Percentiles rank a stretch among this genome's conserved stretches.
Conservation (phyloP, 2,329 filamentous ascomycete genomes). For the Colletotrichum tropicicola region DNA sequence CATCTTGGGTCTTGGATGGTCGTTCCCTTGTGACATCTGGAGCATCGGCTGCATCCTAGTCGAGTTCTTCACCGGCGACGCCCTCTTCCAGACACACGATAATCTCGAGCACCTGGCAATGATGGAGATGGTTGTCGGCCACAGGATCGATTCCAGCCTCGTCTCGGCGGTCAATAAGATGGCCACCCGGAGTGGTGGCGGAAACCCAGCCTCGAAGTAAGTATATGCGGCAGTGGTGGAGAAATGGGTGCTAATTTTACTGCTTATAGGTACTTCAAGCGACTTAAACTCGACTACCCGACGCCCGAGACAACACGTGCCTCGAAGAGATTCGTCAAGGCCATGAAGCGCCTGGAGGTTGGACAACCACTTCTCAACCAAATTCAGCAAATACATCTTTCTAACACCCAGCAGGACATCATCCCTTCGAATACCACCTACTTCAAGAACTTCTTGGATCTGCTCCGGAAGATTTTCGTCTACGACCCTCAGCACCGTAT, state of each 20-base stretch:
- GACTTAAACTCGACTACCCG: conserved; percentile 72
- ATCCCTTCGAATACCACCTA: conserved; percentile 69
- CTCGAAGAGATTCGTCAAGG: conserved; percentile 73
- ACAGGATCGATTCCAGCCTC: conserved; percentile 66
- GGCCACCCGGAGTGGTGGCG: conserved; percentile 62
- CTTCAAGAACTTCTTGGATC: conserved; percentile 69
- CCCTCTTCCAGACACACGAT: conserved; percentile 77
- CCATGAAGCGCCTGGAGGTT: conserved; percentile 75
- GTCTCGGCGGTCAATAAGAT: conserved; percentile 66
- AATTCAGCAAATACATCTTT: neutral
- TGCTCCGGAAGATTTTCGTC: conserved; percentile 73
- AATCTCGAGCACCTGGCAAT: conserved; percentile 79
- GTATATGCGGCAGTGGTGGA: conserved; percentile 31
- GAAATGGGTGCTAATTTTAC: neutral
- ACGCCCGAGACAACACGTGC: conserved; percentile 70
- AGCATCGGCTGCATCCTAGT: conserved; percentile 78
- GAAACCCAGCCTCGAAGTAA: conserved; percentile 73
- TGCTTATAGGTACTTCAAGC: conserved; percentile 69
- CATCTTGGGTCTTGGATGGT: conserved; percentile 76
- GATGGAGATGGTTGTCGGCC: conserved; percentile 75
- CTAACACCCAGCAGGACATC: conserved; percentile 62
- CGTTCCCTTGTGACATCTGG: conserved; percentile 78
- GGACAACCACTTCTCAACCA: conserved; percentile 36
- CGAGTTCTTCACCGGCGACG: conserved; percentile 77
- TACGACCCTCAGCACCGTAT: conserved; percentile 74